Conservation (phyloP, 768 basidiomycete genomes). For the Boletus bicolor region DNA sequence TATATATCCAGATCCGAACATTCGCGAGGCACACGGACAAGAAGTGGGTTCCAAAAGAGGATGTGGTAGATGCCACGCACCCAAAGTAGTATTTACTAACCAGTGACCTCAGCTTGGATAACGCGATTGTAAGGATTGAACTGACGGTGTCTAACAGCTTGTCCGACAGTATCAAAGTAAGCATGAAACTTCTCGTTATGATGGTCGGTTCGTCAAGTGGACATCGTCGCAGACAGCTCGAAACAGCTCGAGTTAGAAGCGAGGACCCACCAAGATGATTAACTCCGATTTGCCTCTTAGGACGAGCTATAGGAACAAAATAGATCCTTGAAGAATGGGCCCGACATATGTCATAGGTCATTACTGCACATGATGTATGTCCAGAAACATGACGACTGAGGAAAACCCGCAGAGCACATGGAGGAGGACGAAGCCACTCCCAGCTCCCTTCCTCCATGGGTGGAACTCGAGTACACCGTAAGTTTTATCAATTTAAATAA, state of each 20-base stretch:
- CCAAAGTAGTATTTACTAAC: too few relatives aligned
- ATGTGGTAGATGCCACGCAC: background rate
- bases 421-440: conserved; percentile 84
- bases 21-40: conserved; percentile 24
- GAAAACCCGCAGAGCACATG: conserved; percentile 69
- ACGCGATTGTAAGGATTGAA: background rate
- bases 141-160: too few relatives aligned
- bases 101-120: too few relatives aligned
- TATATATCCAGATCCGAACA: conserved; percentile 7
- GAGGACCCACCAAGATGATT: background rate
- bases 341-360: conserved; percentile 59
- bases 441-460: conserved; percentile 81
- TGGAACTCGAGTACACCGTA: conserved; percentile 86
- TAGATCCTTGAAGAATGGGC: conserved; percentile 32
- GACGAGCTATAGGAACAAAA: background rate
- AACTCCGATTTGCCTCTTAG: background rate
- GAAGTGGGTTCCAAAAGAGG: conserved; percentile 9
- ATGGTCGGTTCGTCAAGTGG: background rate
- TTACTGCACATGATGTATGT: background rate
- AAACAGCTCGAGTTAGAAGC: background rate
- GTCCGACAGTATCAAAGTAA: background rate
- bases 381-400: conserved; percentile 1
- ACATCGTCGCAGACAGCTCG: background rate
- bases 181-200: background rate
- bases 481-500: conserved; percentile 18